These are phyloP conservation scores for Rhynchospora pubera DNA, from an alignment of 176 grass and related monocot species.

Conservation along the genomic window DNA sequence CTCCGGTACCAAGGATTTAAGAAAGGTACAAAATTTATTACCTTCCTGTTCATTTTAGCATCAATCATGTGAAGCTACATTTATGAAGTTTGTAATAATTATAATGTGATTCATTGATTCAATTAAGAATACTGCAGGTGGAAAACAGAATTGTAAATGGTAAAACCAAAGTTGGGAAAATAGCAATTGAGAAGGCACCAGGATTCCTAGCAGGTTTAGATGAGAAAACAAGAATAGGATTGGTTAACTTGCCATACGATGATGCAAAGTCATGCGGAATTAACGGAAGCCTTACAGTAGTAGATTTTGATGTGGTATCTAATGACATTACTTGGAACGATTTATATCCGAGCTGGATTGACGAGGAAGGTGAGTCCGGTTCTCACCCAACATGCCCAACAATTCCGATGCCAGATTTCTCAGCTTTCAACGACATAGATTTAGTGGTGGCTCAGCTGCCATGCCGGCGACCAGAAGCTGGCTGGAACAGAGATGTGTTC, in stretches of 20 bases:
- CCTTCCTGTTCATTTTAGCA: not conserved
- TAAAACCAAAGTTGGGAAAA: constrained; percentile 27
- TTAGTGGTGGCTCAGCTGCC: constrained; percentile 61
- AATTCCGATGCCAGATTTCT: constrained; percentile 34
- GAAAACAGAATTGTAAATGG: constrained; percentile 32
- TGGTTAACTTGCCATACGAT: constrained; percentile 56
- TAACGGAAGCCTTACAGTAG: constrained; percentile 31
- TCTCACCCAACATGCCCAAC: not conserved
- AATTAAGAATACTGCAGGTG: constrained; percentile 20
- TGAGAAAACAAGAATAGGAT: constrained; percentile 37
- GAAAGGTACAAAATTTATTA: not conserved
- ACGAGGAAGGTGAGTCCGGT: constrained; percentile 73
- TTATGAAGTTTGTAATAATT: not conserved
- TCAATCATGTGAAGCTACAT: too few relatives aligned
- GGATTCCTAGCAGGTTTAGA: constrained; percentile 49
- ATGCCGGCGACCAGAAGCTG: constrained; percentile 32
- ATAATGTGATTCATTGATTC: not conserved
- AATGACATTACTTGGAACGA: constrained; percentile 56
- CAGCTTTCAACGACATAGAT: constrained; percentile 38
- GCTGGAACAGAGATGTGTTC: constrained; percentile 69
- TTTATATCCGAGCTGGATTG: constrained; percentile 91
- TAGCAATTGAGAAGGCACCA: constrained; percentile 43
- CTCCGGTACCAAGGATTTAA: not conserved
- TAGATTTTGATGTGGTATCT: constrained; percentile 46
- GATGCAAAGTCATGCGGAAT: constrained; percentile 44